Percentiles rank a stretch among this genome's conserved stretches.
Conservation (phyloP, 2,329 filamentous ascomycete species). For the Ceratocystis diversiconidia region DNA sequence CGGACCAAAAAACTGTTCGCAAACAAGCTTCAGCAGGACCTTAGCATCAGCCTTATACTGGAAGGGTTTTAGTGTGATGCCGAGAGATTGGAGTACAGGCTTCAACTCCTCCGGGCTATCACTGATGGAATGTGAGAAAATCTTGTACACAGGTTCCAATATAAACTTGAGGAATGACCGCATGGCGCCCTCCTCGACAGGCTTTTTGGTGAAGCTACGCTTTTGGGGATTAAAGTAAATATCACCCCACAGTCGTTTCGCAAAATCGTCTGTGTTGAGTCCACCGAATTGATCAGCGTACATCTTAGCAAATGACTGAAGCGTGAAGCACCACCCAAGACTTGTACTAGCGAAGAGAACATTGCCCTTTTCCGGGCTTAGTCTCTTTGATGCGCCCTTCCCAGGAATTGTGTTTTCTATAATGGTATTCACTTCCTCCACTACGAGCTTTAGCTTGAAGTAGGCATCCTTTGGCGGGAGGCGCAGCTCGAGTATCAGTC, state of each 20-base stretch:
- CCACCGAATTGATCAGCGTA: constrained; percentile 79
- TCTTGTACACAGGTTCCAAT: constrained; percentile 92
- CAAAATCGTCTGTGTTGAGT: constrained; percentile 71
- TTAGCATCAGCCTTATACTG: constrained; percentile 85
- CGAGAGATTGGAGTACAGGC: constrained; percentile 60
- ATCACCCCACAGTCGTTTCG: constrained; percentile 81
- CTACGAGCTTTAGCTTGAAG: constrained; percentile 97
- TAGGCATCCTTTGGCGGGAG: constrained; percentile 91
- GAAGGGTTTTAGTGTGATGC: constrained; percentile 78
- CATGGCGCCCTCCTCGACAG: constrained; percentile 63
- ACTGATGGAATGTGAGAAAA: constrained; percentile 89
- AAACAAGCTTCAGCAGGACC: constrained; percentile 75
- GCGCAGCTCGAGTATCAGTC: constrained; percentile 84
- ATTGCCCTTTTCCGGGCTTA: constrained; percentile 94
- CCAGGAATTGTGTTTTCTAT: constrained; percentile 81
- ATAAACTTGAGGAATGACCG: constrained; percentile 90
- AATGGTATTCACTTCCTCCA: constrained; percentile 92
- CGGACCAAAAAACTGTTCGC: constrained; percentile 87
- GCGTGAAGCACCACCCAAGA: constrained; percentile 94
- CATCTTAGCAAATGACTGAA: constrained; percentile 90
- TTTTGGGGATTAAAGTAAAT: constrained; percentile 89
- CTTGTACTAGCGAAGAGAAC: constrained; percentile 90
- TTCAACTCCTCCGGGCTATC: constrained; percentile 76
- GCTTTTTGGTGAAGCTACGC: constrained; percentile 82
- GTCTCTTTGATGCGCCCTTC: constrained; percentile 58